Evolutionary conservation across 1,284 basidiomycete species (phyloP), one percentile per base, ranked within the genome.

Genomic region (Sanghuangporus weigelae): DNA sequence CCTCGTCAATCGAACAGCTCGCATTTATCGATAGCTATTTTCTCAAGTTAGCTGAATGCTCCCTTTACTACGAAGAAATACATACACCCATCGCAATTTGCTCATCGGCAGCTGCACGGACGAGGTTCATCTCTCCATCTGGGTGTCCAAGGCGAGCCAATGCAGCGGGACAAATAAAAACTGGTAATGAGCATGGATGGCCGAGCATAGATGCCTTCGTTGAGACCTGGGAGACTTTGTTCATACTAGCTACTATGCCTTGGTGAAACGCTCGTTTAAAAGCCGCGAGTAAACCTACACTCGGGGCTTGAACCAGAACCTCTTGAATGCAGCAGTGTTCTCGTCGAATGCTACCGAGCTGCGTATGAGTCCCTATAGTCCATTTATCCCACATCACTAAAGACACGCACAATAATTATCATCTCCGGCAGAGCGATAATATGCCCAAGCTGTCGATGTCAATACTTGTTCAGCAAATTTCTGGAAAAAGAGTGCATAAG

Each of bases 141-240:
- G 84, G 84, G 68, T 87, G 86, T 5, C 84, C 87, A 0, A 90
- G 79, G 69, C 86, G 84, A 36, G 84, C 86, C 11, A 86, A 74
- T 0, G 83, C 83, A 14, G 82, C 81, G 16, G 63, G 84, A 80
- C 78, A 62, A 12, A 86, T 81, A 72, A 81, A 85, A 49, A 85
- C 73, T 1, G 82, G 82, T 19, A 83, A 67, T 1, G 73, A 71
- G 31, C 75, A 75, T 0, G 77, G 71, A 31, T 77, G 69, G 4
- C 81, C 81, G 51, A 83, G 68, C 59, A 84, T 77, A 8, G 71
- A 75, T 1, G 81, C 81, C 2, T 69, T 46, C 1, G 73, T 75
- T 7, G 69, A 70, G 7, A 73, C 68, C 31, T 69, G 50, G 2
- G 72, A 74, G 38, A 76, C 67, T 57, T 75, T 75, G 60, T 72